Evolutionary conservation across 2,329 filamentous ascomycete genomes (phyloP), one percentile per base, ranked within the genome.

Genomic region (Ophiostoma populinum): DNA sequence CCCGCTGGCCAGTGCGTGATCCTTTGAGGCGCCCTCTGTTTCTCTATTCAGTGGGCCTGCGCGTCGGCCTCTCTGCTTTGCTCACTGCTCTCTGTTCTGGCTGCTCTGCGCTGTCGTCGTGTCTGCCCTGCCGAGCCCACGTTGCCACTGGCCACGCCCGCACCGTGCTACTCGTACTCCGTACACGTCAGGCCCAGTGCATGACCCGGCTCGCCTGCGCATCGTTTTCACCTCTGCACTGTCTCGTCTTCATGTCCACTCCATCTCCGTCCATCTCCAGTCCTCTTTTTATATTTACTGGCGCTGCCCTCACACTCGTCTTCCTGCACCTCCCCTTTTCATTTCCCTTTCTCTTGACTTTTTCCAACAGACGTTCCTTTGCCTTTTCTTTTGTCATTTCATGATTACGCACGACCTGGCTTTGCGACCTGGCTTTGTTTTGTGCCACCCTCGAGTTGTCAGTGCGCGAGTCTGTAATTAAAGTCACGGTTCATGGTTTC

Each of bases 231-330:
- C n/a, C n/a, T n/a, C n/a, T n/a, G n/a, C n/a, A n/a, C n/a, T n/a
- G n/a, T n/a, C n/a, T n/a, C 21, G 15, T 25, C 27, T 37, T 34
- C 29, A 24, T 22, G 11, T 27, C 27, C 24, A 30, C 24, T 11
- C n/a, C 4, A 13, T 39, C 21, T 27, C 15, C 32, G n/a, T 18
- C 15, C 17, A 12, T 34, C 19, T 35, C 13, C 32, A 30, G 22
- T 29, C 24, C 22, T 22, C 20, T 32, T 29, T 19, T 26, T 39
- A 31, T 34, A 37, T 31, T 37, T 40, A 37, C 22, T 30, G 34
- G 34, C 27, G 15, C 26, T 19, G 27, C 34, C 13, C 25, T 18
- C 32, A 13, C 32, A 16, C 11, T 21, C 18, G 6, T 18, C 17
- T 25, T 22, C 30, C 17, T 17, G n/a, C 32, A 24, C 24, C 26